Base-by-base conservation (phyloP, 345 rosid species). In the Arabis hirsuta region DNA sequence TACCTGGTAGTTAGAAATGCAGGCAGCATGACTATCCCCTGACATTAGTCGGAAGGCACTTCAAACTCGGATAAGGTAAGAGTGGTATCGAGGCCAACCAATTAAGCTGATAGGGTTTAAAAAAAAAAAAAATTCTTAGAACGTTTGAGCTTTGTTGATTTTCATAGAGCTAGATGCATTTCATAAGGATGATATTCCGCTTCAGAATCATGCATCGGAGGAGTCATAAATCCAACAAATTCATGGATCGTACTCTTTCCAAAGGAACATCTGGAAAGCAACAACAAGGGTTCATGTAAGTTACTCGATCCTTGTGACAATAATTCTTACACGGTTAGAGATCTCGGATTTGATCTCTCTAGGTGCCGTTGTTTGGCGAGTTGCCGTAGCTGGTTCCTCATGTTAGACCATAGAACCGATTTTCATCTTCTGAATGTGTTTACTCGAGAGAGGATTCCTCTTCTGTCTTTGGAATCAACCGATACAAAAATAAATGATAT, bases 381-480 rank as follows among this genome's bases (percentile, higher is more conserved):
- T 66, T 52, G 2, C 45, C 44, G 55, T 65, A 50, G 22, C 31
- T 65, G 69, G 69, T 65, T 48, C 7, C 27, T 66, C 36, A 52
- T 66, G 60, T 14, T 24, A 24, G 27, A 52, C 60, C 16, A 12
- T 51, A 22, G 8, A 32, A 19, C 43, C 5, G 6, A 52, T 8
- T 50, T 65, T 13, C 43, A 22, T 22, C 47, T 65, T 22, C 8
- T 48, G 9, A 65, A 65, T 36, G 19, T 34, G 36, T 38, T 65
- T 38, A 65, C 57, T 65, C 46, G 57, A 20, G 34, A 50, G 46
- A 50, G 22, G 57, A 42, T 60, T 8, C 34, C 6, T 12, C 50
- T 60, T 29, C 65, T 38, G 6, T 60, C 22, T 42, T 0, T 43
- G 22, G 64, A 41, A 20, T 20, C 64, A 39, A 39, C 6, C 9